phyloP scores from a whole-genome alignment of 768 basidiomycete genomes.

The Leccinum disarticulatum region DNA sequence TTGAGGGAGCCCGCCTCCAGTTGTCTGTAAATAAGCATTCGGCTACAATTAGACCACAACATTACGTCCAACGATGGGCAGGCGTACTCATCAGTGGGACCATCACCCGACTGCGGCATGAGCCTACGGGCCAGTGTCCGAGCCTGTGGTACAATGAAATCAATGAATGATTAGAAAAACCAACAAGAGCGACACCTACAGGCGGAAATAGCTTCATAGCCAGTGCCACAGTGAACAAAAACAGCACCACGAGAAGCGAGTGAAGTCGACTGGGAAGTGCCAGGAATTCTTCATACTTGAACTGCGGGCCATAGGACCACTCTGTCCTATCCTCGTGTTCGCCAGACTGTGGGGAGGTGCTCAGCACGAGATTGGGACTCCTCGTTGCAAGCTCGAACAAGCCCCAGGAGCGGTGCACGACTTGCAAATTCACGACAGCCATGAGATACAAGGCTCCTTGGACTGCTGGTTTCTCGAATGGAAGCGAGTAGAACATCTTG shows the following conservation, averaged over 20 bases:
- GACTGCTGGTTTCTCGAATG: conserved; percentile 31
- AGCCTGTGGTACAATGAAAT: conserved; percentile 29
- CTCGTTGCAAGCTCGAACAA: conserved; percentile 39
- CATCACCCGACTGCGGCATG: conserved; percentile 54
- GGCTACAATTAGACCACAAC: conserved; percentile 3
- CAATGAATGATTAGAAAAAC: neutral
- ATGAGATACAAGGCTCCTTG: conserved; percentile 46
- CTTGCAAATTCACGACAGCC: conserved; percentile 42
- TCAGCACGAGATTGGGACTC: conserved; percentile 18
- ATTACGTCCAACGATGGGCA: neutral
- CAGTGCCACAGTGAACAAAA: conserved; percentile 22
- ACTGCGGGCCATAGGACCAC: conserved; percentile 61
- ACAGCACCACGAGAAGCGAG: conserved; percentile 41
- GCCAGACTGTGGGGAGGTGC: conserved; percentile 15
- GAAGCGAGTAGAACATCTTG: conserved; percentile 39
- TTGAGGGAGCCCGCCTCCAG: conserved; percentile 60
- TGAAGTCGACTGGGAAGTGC: conserved; percentile 39
- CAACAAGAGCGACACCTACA: conserved; percentile 33
- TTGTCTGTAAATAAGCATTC: conserved; percentile 35
- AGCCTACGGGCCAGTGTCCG: conserved; percentile 56
- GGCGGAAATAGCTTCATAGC: conserved; percentile 34
- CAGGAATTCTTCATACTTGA: conserved; percentile 76
- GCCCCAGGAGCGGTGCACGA: conserved; percentile 60
- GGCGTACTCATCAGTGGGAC: conserved; percentile 61
- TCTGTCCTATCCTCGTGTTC: conserved; percentile 18